phyloP scores from a whole-genome alignment of 1,284 basidiomycete species.

The Mycosarcoma maydis region DNA sequence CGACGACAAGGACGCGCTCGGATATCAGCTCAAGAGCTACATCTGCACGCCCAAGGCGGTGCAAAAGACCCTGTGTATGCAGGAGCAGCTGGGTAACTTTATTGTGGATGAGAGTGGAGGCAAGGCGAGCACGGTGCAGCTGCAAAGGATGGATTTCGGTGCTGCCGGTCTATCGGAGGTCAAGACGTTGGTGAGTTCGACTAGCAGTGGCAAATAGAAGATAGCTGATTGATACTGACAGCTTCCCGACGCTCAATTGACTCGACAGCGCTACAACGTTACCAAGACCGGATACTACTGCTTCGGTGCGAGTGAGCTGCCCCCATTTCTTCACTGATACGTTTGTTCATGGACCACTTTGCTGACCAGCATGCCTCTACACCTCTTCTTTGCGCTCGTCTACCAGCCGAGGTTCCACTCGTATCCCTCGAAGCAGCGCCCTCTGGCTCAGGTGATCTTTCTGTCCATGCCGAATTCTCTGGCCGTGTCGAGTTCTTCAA shows the following conservation, averaged over 20 bases:
- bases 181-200: constrained; percentile 24
- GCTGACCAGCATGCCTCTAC: not conserved
- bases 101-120: constrained; percentile 49
- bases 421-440: constrained; percentile 71
- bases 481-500: constrained; percentile 88
- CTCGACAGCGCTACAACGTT: constrained; percentile 74
- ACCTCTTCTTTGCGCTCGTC: not conserved
- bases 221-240: not conserved
- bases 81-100: constrained; percentile 57
- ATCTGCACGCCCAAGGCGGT: constrained; percentile 68
- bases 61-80: constrained; percentile 41
- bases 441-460: constrained; percentile 2
- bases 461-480: constrained; percentile 78
- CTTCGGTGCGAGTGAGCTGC: constrained; percentile 74
- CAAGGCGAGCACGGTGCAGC: constrained; percentile 28
- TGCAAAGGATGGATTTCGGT: constrained; percentile 53
- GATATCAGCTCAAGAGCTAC: constrained; percentile 72
- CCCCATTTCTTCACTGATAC: constrained; percentile 1
- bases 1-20: constrained; percentile 61
- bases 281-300: constrained; percentile 92
- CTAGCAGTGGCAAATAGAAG: too few species aligned
- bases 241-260: not conserved
- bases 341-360: not conserved
- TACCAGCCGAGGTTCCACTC: constrained; percentile 81
- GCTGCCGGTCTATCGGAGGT: constrained; percentile 13